Evolutionary conservation across 768 basidiomycete genomes (phyloP).

Genomic region (Tricholoma furcatifolium): DNA sequence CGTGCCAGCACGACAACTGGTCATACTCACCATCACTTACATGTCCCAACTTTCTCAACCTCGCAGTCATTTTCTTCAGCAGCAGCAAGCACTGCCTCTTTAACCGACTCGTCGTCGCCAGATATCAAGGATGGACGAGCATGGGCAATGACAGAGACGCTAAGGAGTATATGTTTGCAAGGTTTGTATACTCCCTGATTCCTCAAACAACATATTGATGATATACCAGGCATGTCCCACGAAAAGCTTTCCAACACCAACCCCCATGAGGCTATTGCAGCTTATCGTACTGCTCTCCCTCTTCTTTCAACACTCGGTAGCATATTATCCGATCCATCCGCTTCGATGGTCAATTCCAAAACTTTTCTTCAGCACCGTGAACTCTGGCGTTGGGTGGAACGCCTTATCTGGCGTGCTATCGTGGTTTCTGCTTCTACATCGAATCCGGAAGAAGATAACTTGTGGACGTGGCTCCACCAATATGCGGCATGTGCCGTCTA

Average conservation of each 20-base stretch:
- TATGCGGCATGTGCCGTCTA: conserved; percentile 61
- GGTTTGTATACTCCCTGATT: conserved; percentile 43
- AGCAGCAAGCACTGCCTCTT: conserved; percentile 48
- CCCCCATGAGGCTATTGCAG: conserved; percentile 48
- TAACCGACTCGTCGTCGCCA: conserved; percentile 37
- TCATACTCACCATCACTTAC: conserved; percentile 22
- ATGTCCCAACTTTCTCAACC: conserved; percentile 31
- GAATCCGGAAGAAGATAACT: conserved; percentile 21
- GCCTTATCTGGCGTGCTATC: conserved; percentile 78
- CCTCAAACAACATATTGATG: background rate
- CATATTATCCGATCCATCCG: conserved; percentile 24
- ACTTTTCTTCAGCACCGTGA: conserved; percentile 70
- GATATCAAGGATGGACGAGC: conserved; percentile 68
- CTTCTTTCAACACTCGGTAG: conserved; percentile 40
- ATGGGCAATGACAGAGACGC: conserved; percentile 71
- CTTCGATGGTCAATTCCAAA: conserved; percentile 36
- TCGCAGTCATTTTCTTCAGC: conserved; percentile 46
- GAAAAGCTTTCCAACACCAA: conserved; percentile 58
- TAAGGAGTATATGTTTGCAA: conserved; percentile 77
- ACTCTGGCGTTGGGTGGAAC: conserved; percentile 84
- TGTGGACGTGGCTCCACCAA: conserved; percentile 65
- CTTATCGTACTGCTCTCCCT: conserved; percentile 55
- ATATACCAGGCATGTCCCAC: conserved; percentile 65
- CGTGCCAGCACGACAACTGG: conserved; percentile 33
- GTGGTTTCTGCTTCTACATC: conserved; percentile 55